Base-by-base conservation (phyloP, 2,329 filamentous ascomycete genomes). In the Achaetomium macrosporum region DNA sequence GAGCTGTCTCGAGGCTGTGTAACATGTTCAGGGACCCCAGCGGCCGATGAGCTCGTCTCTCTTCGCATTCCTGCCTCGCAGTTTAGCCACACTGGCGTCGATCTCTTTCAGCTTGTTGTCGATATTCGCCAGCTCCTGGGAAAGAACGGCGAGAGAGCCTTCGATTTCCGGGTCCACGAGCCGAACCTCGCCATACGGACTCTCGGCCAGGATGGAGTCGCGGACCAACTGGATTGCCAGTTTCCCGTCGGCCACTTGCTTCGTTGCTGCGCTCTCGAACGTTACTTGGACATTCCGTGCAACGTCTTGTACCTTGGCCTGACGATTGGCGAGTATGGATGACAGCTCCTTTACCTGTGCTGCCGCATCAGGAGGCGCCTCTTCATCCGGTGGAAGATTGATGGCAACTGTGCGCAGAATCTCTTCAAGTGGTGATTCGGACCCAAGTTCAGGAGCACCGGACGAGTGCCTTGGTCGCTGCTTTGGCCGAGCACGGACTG, bases 101-200 rank as follows among this genome's bases (percentile, higher is more conserved):
- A 74, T 64, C 12, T 58, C 63, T 4, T 66, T 66, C 20, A 81
- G 57, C 47, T 69, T 70, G 29, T 65, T 65, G 42, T 63, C 65
- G 0, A 74, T 64, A 51, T 69, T 69, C 2, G 68, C 67, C 42
- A 77, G 67, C 63, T 79, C 77, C 46, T 73, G 68, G 1, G 64
- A 63, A 49, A 80, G 59, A 11, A 78, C 69, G 0, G 65, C 63
- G n/a, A 83, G 74, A 1, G 74, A 76, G 2, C 65, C 69, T 51
- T 79, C 75, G 36, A 81, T 74, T 29, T 79, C 77, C 0, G 75
- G 71, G 58, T 83, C 80, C 6, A 74, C 66, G 6, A 83, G 70
- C 40, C 68, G 69, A 5, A 79, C 71, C n/a, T 70, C 64, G 0
- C 69, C 69, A 59, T 72, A 80, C 5, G 72, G 66, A 30, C 73